Conservation (phyloP, 2,329 filamentous ascomycete species). For the Fusarium nurragi region DNA sequence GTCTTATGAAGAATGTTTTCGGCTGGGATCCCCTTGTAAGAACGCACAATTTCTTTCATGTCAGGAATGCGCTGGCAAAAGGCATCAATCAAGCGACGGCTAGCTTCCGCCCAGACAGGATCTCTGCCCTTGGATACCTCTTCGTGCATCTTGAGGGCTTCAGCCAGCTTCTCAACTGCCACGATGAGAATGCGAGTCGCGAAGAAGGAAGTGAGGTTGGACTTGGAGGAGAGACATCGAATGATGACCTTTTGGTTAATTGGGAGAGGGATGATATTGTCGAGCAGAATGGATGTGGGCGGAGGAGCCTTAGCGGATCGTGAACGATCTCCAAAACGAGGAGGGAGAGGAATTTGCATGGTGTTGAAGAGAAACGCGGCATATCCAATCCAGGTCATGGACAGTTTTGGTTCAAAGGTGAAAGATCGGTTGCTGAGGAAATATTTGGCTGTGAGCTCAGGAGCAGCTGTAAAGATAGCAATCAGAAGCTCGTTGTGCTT, state of each 20-base stretch:
- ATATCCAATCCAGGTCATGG: conserved; percentile 94
- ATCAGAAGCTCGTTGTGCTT: conserved; percentile 84
- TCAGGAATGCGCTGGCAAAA: conserved; percentile 83
- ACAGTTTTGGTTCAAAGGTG: conserved; percentile 89
- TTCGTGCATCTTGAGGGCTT: conserved; percentile 69
- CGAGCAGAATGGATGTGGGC: conserved; percentile 79
- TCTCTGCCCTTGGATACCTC: conserved; percentile 52
- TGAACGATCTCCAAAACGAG: conserved; percentile 73
- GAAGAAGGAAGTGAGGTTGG: conserved; percentile 84
- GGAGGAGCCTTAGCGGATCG: conserved; percentile 75
- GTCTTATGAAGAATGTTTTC: conserved; percentile 80
- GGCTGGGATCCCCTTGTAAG: conserved; percentile 74
- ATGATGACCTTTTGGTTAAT: conserved; percentile 82
- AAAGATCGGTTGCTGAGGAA: conserved; percentile 84
- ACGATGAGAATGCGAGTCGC: conserved; percentile 81
- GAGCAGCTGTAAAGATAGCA: conserved; percentile 80
- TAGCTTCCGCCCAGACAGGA: conserved; percentile 74
- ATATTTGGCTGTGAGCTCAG: conserved; percentile 89
- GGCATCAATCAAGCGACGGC: conserved; percentile 72
- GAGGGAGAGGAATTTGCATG: conserved; percentile 77
- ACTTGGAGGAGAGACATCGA: conserved; percentile 80
- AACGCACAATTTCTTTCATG: conserved; percentile 80
- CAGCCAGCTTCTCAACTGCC: conserved; percentile 79
- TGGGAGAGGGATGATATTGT: conserved; percentile 86
- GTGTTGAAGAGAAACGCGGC: conserved; percentile 87